Evolutionary conservation across 805 yeast species (phyloP).

Genomic region (Wickerhamomyces canadensis): DNA sequence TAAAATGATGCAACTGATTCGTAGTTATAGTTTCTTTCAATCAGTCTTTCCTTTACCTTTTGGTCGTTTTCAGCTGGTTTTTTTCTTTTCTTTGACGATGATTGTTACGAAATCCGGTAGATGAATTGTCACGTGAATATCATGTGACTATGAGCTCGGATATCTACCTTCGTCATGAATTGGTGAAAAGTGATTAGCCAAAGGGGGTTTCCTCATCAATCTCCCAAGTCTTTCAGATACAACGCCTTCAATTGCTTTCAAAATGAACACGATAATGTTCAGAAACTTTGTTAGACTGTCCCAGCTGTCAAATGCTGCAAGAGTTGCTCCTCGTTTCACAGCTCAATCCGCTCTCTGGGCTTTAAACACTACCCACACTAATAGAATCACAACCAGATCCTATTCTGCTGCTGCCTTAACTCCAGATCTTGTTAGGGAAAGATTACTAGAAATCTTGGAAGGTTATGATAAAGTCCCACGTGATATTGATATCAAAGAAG

Average conservation of each 20-base stretch:
- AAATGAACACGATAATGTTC: too few species aligned
- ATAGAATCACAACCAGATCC: slow-evolving; percentile 18
- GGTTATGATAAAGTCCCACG: slow-evolving; percentile 53
- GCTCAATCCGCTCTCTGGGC: too few species aligned
- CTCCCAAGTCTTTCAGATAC: too few species aligned
- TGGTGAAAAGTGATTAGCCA: too few species aligned
- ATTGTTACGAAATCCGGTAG: background rate
- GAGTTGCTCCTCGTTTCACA: background rate
- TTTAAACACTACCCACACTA: background rate
- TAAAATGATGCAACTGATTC: background rate
- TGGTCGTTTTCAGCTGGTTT: background rate
- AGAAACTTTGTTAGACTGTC: background rate
- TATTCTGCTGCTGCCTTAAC: slow-evolving; percentile 61
- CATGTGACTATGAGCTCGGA: too few species aligned
- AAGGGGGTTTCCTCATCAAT: background rate
- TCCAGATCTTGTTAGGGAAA: slow-evolving; percentile 54
- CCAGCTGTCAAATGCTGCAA: too few species aligned
- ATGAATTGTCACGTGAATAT: too few species aligned
- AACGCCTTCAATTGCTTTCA: too few species aligned
- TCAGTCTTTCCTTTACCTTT: too few species aligned
- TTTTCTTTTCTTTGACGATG: background rate
- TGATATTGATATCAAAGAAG: slow-evolving; percentile 25
- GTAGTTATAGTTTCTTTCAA: too few species aligned
- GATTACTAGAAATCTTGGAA: slow-evolving; percentile 59
- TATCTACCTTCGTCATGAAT: too few species aligned